Conservation (phyloP, 2,329 filamentous ascomycete species). For the Fusarium sp. region DNA sequence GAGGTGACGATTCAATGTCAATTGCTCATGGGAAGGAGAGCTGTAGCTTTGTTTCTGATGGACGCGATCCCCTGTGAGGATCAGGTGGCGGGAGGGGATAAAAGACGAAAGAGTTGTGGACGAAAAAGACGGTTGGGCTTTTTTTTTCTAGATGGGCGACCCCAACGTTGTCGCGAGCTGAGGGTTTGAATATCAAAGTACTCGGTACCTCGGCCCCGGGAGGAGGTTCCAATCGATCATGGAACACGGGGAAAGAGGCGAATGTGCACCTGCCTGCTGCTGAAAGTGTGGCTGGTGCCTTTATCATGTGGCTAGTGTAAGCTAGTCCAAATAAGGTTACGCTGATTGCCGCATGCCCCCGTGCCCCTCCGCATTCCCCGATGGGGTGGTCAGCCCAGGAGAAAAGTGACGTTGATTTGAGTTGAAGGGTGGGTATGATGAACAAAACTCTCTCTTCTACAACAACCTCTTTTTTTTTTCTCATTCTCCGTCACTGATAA, state of each 20-base stretch:
- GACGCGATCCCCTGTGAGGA: background rate
- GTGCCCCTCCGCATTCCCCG: background rate
- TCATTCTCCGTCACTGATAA: conserved; percentile 7
- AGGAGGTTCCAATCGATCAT: conserved; percentile 2
- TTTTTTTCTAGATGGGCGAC: background rate
- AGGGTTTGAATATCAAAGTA: background rate
- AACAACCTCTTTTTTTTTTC: background rate
- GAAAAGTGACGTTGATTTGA: conserved; percentile 1
- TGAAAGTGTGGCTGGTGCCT: background rate
- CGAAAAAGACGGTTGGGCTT: background rate
- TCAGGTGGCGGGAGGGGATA: background rate
- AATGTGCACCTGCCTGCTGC: background rate
- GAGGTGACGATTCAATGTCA: conserved; percentile 30
- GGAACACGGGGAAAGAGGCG: background rate
- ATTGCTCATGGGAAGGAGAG: conserved; percentile 26
- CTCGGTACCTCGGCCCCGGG: conserved; percentile 16
- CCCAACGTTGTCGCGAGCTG: background rate
- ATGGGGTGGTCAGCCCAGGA: background rate
- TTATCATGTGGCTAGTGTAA: background rate
- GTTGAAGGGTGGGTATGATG: background rate
- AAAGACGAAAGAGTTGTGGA: conserved; percentile 20
- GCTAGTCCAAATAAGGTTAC: background rate
- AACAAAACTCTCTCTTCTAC: conserved; percentile 1
- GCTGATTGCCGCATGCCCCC: background rate
- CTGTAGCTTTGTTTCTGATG: background rate